Base-by-base conservation (phyloP, 495 filamentous ascomycete genomes). In the Rhypophila decipiens region DNA sequence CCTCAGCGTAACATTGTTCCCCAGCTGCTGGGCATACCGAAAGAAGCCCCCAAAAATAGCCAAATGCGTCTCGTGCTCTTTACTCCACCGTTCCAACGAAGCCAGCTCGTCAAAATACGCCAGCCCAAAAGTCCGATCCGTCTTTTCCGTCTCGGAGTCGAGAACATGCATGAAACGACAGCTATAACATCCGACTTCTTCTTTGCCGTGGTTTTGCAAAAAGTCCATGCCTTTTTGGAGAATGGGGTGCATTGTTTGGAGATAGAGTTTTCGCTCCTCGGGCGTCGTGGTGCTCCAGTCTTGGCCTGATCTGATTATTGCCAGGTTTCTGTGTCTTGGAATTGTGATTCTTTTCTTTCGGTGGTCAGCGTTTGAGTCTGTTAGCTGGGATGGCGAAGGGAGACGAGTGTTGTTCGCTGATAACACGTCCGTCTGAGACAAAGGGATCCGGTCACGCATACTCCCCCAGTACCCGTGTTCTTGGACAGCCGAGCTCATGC, bases 401-500 rank as follows among this genome's bases (percentile, higher is more conserved):
- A 21, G 27, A 21, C n/a, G 36, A 1, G 22, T 17, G 39, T 43
- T 42, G 35, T 9, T 23, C 5, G 60, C 58, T 2, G 27, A 29
- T 10, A 67, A 57, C 2, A 12, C 37, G 39, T 65, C 60, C 13
- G 44, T 55, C 44, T 67, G 64, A 3, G 59, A 50, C 2, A 47
- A 37, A 11, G 60, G 52, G 4, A 66, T 50, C 3, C 60, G 57
- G 41, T 64, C 60, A 10, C 56, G 56, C 60, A 61, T 65, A 39
- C 61, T 63, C 4, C 61, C 63, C 51, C 58, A 65, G 50, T 68
- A 66, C 2, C 42, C 55, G 42, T 64, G 63, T 38, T 66, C 56
- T 2, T 33, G n/a, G 10, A 66, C 47, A 2, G 35, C 29, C 0
- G 46, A 54, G 40, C 52, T 58, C 35, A 63, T 42, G 24, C 42